These are phyloP conservation scores for Phytophthora fragariaefolia DNA, from an alignment of 352 stramenopile species.

Conservation along the genomic window DNA sequence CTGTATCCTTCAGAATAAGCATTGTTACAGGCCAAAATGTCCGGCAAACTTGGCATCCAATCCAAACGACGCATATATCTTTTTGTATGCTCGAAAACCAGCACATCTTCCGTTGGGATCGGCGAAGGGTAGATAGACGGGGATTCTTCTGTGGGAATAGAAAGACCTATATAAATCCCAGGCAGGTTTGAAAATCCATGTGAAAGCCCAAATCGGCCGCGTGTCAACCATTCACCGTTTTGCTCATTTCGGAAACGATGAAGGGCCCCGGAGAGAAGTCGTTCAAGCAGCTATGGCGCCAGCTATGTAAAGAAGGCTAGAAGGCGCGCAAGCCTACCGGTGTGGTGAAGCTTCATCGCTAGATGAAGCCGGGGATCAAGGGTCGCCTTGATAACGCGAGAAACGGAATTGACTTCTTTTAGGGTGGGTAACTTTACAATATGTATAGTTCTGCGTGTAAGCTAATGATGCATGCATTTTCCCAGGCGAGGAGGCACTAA, in stretches of 20 bases:
- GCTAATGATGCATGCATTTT: not conserved
- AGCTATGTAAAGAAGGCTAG: too few species aligned
- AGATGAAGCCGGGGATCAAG: too few species aligned
- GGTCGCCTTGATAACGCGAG: too few species aligned
- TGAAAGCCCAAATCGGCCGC: not conserved
- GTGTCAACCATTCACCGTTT: not conserved
- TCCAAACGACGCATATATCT: not conserved
- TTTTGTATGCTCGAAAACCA: too few species aligned
- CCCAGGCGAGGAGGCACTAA: not conserved
- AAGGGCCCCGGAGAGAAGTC: not conserved
- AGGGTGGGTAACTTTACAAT: too few species aligned
- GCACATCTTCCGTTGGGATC: too few species aligned
- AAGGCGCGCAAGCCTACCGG: too few species aligned
- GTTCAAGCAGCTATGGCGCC: not conserved
- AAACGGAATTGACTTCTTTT: not conserved
- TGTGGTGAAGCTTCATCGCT: too few species aligned
- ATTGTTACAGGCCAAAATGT: not conserved
- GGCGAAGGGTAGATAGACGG: not conserved
- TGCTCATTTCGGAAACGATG: too few species aligned
- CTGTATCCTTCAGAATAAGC: too few species aligned
- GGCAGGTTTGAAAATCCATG: not conserved
- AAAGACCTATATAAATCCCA: not conserved
- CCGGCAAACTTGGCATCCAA: not conserved
- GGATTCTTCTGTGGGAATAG: not conserved
- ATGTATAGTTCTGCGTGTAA: not conserved